phyloP scores from a whole-genome alignment of 176 grass and related monocot genomes.

The Rhynchospora tenuis region DNA sequence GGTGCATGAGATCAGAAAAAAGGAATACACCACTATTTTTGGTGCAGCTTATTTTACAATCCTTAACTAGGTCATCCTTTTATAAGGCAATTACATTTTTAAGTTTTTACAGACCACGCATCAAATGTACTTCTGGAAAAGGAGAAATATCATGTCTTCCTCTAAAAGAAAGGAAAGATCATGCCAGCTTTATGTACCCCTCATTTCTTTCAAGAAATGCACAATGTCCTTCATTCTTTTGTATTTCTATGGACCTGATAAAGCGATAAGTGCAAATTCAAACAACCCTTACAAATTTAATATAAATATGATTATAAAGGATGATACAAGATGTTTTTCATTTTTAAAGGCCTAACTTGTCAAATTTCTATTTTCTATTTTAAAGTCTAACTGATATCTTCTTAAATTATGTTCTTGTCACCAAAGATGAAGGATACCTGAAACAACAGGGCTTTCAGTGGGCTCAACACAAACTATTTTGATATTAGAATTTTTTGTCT shows the following conservation, averaged over 20 bases:
- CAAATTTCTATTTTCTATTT: neutral
- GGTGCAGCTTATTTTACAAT: neutral
- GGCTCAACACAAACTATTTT: conserved; percentile 80
- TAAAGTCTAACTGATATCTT: neutral
- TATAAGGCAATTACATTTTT: neutral
- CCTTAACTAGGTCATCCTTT: neutral
- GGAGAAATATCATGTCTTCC: neutral
- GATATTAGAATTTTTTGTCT: conserved; percentile 60
- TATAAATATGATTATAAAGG: neutral
- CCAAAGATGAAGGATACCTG: conserved; percentile 30
- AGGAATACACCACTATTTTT: neutral
- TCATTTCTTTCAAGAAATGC: neutral
- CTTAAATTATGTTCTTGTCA: neutral
- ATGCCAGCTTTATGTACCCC: neutral
- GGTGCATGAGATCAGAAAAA: neutral
- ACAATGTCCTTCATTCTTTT: neutral
- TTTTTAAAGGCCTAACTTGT: neutral
- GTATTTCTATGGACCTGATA: neutral
- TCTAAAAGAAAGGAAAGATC: neutral
- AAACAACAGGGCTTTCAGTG: conserved; percentile 73
- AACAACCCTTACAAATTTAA: neutral
- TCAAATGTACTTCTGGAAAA: neutral
- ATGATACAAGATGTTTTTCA: neutral
- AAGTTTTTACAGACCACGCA: neutral
- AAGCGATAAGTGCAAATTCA: neutral